Base-by-base conservation (phyloP, 805 yeast species). In the Saccharomycopsis malanga region DNA sequence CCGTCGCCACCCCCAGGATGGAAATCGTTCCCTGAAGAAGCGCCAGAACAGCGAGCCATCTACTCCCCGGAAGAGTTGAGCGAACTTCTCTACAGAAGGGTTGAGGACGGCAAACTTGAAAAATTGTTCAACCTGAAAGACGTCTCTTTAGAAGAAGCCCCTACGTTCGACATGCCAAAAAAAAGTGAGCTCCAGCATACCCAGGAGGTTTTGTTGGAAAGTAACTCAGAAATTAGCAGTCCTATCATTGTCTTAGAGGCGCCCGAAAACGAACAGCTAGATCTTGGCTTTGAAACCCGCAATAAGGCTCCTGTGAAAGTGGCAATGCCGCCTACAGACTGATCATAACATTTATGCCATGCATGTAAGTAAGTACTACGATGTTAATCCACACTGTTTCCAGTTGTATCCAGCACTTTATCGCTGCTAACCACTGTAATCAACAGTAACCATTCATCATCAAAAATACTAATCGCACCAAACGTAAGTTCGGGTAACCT, bases 1-100 rank as follows among this genome's bases (percentile, higher is more conserved):
- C 55, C 54, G 4, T 50, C 54, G 18, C 55, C 55, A 5, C 55
- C 54, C 3, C 53, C 52, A 12, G 55, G 53, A 6, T 53, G 55
- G 55, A 35, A 21, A 7, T n/a, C 29, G 7, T 34, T 39, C 17
- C 21, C 25, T 7, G 55, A 53, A 42, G 55, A 47, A 14, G 39
- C 44, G 4, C 54, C 55, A n/a, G 49, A 50, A 14, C 20, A 40
- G 4, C 34, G 51, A 27, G 27, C 34, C 15, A 53, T 53, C 4
- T 50, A 46, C 29, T 42, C 49, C 6, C 53, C 51, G 2, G 42
- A 53, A 23, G 55, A 53, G 23, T 40, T 53, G 23, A 27, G 42
- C 7, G 54, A 50, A 23, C 39, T 53, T 25, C 27, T 53, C 6
- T 53, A 42, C 43, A 38, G 48, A 34, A 39, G 53, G 18, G 37